Conservation (phyloP, 306 rosid species). For the Cucumis sativus region DNA sequence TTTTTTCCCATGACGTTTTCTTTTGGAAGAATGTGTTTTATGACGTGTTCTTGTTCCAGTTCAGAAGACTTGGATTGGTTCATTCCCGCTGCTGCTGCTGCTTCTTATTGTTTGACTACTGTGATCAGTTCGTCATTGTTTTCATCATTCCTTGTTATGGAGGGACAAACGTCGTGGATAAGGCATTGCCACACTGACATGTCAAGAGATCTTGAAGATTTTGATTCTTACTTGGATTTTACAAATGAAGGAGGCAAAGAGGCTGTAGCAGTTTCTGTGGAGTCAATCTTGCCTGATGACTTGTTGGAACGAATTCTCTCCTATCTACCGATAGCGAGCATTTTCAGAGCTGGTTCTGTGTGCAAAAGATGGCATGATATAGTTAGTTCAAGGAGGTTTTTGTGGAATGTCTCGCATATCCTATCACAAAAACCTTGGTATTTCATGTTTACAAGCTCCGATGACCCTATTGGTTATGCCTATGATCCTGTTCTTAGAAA, state of each 20-base stretch:
- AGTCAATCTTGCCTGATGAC: conserved; percentile 64
- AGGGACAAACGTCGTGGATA: conserved; percentile 71
- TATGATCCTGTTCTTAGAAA: conserved; percentile 69
- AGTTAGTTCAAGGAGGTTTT: conserved; percentile 51
- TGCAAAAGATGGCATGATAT: conserved; percentile 79
- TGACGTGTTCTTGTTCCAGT: background rate
- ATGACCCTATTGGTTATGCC: conserved; percentile 61
- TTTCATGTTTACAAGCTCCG: conserved; percentile 76
- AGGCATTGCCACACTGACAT: conserved; percentile 35
- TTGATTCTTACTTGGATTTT: conserved; percentile 39
- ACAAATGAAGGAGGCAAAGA: conserved; percentile 54
- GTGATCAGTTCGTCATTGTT: conserved; percentile 13
- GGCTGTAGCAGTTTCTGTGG: conserved; percentile 35
- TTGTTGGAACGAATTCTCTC: conserved; percentile 78
- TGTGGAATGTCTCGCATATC: conserved; percentile 45
- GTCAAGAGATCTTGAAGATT: conserved; percentile 28
- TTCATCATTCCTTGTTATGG: conserved; percentile 36
- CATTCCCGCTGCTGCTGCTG: conserved; percentile 2
- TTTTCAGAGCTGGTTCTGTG: conserved; percentile 70
- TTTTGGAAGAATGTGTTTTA: background rate
- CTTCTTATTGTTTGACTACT: background rate
- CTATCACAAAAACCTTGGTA: conserved; percentile 85
- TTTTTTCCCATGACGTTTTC: background rate
- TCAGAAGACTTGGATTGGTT: background rate
- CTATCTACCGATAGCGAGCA: conserved; percentile 73